phyloP scores from a whole-genome alignment of 768 basidiomycete genomes.

The Dictyophora rubrovolvata region DNA sequence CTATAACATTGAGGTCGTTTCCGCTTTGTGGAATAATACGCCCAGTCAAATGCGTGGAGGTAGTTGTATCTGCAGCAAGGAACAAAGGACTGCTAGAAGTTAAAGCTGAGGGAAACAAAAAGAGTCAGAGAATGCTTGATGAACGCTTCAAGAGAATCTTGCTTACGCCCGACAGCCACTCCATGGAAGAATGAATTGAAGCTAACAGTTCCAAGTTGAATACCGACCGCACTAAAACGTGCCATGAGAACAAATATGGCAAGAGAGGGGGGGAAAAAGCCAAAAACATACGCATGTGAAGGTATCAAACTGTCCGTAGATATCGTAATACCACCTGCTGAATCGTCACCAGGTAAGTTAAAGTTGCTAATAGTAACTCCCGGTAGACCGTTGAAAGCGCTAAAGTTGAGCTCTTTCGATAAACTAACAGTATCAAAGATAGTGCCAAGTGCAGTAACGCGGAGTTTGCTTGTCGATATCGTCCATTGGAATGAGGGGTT shows the following conservation, averaged over 20 bases:
- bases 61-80: slow-evolving; percentile 38
- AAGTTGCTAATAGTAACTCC: slow-evolving; percentile 66
- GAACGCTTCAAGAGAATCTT: neutral
- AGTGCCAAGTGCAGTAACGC: slow-evolving; percentile 55
- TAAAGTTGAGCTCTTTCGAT: slow-evolving; percentile 50
- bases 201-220: slow-evolving; percentile 53
- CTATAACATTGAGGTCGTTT: slow-evolving; percentile 40
- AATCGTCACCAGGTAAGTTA: slow-evolving; percentile 55
- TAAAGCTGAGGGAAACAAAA: slow-evolving; percentile 33
- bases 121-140: neutral
- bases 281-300: slow-evolving; percentile 45
- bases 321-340: slow-evolving; percentile 59
- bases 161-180: slow-evolving; percentile 51
- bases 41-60: slow-evolving; percentile 46
- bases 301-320: slow-evolving; percentile 59
- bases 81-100: slow-evolving; percentile 35
- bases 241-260: slow-evolving; percentile 11
- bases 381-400: slow-evolving; percentile 61
- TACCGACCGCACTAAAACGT: slow-evolving; percentile 45
- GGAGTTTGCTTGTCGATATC: slow-evolving; percentile 53
- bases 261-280: neutral
- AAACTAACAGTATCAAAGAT: slow-evolving; percentile 57
- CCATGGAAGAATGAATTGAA: slow-evolving; percentile 55
- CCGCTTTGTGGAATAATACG: slow-evolving; percentile 55
- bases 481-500: slow-evolving; percentile 59